A percentile compares a stretch with the other conserved stretches of the same genome.
phyloP scores from a whole-genome alignment of 805 yeast genomes.

The Yarrowia porcina region DNA sequence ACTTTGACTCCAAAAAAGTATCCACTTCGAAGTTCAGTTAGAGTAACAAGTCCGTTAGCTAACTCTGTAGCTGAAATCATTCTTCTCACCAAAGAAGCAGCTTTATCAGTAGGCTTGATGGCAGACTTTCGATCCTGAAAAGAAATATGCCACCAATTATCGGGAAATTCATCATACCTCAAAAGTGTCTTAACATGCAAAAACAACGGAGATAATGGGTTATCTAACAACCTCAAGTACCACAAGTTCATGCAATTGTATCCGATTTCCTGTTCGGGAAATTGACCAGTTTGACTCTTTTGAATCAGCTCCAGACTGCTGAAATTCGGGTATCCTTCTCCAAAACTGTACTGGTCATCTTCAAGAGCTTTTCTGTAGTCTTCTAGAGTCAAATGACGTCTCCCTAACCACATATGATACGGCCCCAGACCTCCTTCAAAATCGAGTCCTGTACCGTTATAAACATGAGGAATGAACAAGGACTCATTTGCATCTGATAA shows the following conservation, averaged over 20 bases:
- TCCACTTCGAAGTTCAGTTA: conserved; percentile 4
- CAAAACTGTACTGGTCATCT: background rate
- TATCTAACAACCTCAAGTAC: conserved; percentile 6
- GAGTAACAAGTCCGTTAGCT: background rate
- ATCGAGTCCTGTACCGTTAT: background rate
- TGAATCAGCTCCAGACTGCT: background rate
- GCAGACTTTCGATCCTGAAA: background rate
- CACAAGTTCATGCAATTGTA: conserved; percentile 13
- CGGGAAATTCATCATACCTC: conserved; percentile 5
- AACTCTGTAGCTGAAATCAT: conserved; percentile 1
- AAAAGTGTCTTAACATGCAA: background rate
- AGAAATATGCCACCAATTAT: conserved; percentile 4
- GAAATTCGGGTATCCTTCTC: background rate
- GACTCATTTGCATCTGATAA: background rate
- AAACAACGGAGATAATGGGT: background rate
- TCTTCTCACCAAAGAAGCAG: background rate
- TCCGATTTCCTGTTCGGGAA: background rate
- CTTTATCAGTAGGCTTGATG: background rate
- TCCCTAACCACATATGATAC: conserved; percentile 6
- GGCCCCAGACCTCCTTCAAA: background rate
- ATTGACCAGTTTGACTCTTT: background rate
- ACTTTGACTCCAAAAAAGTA: conserved; percentile 8
- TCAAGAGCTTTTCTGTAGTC: background rate
- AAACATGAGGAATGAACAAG: background rate
- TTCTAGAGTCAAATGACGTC: background rate